Evolutionary conservation across 352 stramenopile species (phyloP).

Genomic region (Pythium sp.): DNA sequence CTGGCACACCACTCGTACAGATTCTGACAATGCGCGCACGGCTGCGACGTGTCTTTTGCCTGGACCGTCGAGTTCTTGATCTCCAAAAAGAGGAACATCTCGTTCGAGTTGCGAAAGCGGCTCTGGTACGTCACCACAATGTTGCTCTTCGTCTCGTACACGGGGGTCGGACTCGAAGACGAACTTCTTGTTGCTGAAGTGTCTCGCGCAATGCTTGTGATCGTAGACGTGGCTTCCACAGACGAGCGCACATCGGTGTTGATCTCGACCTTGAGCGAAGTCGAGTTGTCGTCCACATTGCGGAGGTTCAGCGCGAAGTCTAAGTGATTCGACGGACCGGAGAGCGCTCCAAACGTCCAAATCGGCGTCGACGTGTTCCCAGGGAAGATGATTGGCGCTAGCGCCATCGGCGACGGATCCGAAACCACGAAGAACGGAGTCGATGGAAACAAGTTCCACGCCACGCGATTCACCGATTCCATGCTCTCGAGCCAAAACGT

Average conservation of each 20-base stretch:
- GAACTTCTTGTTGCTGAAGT: background rate
- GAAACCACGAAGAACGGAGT: conserved; percentile 28
- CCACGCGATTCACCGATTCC: conserved; percentile 38
- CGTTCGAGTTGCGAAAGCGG: conserved; percentile 25
- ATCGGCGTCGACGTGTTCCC: conserved; percentile 31
- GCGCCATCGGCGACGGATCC: conserved; percentile 17
- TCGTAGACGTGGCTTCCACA: conserved; percentile 39
- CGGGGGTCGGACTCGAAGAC: background rate
- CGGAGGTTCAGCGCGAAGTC: conserved; percentile 48
- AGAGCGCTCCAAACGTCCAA: conserved; percentile 37
- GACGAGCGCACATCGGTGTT: conserved; percentile 35
- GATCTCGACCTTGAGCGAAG: conserved; percentile 49
- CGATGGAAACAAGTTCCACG: conserved; percentile 41
- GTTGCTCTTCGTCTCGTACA: conserved; percentile 39
- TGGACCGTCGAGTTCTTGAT: conserved; percentile 32
- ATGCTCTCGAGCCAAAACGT: conserved; percentile 57
- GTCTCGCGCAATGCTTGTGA: conserved; percentile 55
- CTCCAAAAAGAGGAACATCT: conserved; percentile 43
- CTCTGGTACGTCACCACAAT: conserved; percentile 47
- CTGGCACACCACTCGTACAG: conserved; percentile 45
- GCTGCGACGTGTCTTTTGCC: conserved; percentile 32
- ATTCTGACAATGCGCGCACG: conserved; percentile 37
- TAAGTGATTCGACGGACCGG: conserved; percentile 19
- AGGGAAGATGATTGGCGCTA: conserved; percentile 26
- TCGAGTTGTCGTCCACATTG: conserved; percentile 43